Evolutionary conservation across 495 filamentous ascomycete genomes (phyloP).

Genomic region (Friedmanniomyces simplex): DNA sequence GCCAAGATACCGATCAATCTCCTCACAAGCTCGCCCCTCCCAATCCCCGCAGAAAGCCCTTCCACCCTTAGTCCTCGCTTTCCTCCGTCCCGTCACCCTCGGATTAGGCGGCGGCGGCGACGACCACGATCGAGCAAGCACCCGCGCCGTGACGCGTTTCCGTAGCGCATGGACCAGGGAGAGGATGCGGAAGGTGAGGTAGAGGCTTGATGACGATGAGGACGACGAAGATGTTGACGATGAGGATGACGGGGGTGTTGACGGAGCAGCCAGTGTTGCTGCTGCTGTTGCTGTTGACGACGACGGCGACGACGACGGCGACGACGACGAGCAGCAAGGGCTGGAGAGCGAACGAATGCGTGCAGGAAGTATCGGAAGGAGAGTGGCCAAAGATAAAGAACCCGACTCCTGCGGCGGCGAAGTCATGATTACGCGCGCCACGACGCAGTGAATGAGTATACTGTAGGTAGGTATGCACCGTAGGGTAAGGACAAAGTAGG

Average conservation of each 20-base stretch:
- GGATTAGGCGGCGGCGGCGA: background rate
- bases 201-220: background rate
- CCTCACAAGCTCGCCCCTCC: conserved; percentile 5
- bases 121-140: background rate
- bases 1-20: conserved; percentile 14
- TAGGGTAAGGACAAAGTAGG: too few relatives aligned
- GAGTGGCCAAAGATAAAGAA: background rate
- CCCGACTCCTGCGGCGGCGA: background rate
- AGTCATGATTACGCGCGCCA: too few relatives aligned
- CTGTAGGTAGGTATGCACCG: too few relatives aligned
- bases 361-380: background rate
- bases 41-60: conserved; percentile 7
- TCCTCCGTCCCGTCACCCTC: conserved; percentile 8
- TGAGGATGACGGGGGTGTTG: too few relatives aligned
- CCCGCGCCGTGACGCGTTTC: background rate
- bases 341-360: background rate
- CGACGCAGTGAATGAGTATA: too few relatives aligned
- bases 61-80: background rate
- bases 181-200: background rate
- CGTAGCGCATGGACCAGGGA: conserved; percentile 6
- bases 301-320: too few relatives aligned
- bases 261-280: too few relatives aligned
- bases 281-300: too few relatives aligned
- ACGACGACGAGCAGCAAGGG: background rate
- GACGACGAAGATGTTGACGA: background rate